Evolutionary conservation across 441 rosid genomes (phyloP).

Genomic region (Pelargonium fulgidum): DNA sequence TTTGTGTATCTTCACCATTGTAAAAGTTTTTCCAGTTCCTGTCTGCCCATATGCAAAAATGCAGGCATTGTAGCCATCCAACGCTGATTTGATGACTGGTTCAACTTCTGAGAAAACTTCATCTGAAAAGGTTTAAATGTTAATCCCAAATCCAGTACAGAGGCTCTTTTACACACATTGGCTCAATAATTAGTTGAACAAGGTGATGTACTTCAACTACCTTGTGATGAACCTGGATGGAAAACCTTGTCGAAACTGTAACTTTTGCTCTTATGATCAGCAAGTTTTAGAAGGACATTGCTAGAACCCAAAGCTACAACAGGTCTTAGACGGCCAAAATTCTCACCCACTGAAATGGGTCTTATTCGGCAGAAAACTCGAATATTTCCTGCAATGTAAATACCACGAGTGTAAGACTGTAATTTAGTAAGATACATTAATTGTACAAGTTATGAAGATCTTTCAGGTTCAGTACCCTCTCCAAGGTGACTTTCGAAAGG

Average conservation of each 20-base stretch:
- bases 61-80: conserved; percentile 85
- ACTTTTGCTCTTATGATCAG: conserved; percentile 39
- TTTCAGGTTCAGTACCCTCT: not conserved
- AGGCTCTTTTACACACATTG: not conserved
- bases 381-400: conserved; percentile 51
- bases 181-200: not conserved
- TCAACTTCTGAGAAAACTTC: conserved; percentile 69
- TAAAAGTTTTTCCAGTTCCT: conserved; percentile 74
- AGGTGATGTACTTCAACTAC: conserved; percentile 22
- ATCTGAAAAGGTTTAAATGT: conserved; percentile 36
- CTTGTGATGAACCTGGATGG: conserved; percentile 61
- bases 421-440: too few relatives aligned
- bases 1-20: conserved; percentile 50
- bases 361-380: conserved; percentile 78
- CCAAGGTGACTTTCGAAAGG: not conserved
- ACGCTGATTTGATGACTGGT: conserved; percentile 62
- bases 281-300: conserved; percentile 38
- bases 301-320: conserved; percentile 45
- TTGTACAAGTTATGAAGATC: not conserved
- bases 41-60: conserved; percentile 84
- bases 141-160: not conserved
- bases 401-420: not conserved
- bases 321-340: conserved; percentile 26
- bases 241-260: conserved; percentile 64
- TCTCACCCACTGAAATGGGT: conserved; percentile 31